Base-by-base conservation (phyloP, 73 alveolate genomes). In the Breviolum minutum region DNA sequence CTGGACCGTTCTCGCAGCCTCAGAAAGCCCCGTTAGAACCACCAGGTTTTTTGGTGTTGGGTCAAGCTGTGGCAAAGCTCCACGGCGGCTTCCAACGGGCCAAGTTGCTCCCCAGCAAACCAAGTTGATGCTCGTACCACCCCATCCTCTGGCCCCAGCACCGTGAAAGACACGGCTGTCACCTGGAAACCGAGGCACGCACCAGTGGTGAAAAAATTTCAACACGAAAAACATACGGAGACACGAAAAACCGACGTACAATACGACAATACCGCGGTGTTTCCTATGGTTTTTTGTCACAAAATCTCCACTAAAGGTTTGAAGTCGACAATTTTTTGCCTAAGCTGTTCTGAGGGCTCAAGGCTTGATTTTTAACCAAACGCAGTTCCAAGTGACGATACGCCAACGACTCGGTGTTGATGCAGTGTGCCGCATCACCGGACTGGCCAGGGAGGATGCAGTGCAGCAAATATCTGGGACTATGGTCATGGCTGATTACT, bases 121-220 rank as follows among this genome's bases (percentile, higher is more conserved):
- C 81, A 92, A 64, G 98, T 92, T 92, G 98, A 92, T 92, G 98
- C 86, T 79, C 81, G 89, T 92, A 63, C 98, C 98, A 22, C 98
- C 98, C 98, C 98, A 92, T 26, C 98, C 98, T 32, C 98, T 26
- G 10, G 98, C 89, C 6, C 98, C 90, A 54, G 69, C 68, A 7
- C 98, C 90, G 74, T 92, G 98, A 48, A 92, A 92, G 32, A 61
- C 98, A 14, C 98, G 89, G 91, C 98, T 73, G 81, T 92, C 98
- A 7, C 98, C 98, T 92, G 60, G 62, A 16, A 14, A 17, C 30
- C 32, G 61, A 30, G 79, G 80, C 80, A 10, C n/a, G n/a, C n/a
- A n/a, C n/a, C n/a, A n/a, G n/a, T n/a, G n/a, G n/a, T n/a, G n/a
- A n/a, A n/a, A n/a, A n/a, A n/a, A n/a, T n/a, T n/a, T n/a, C n/a